phyloP scores from a whole-genome alignment of 305 asterid species.

The Fraxinus velutina region DNA sequence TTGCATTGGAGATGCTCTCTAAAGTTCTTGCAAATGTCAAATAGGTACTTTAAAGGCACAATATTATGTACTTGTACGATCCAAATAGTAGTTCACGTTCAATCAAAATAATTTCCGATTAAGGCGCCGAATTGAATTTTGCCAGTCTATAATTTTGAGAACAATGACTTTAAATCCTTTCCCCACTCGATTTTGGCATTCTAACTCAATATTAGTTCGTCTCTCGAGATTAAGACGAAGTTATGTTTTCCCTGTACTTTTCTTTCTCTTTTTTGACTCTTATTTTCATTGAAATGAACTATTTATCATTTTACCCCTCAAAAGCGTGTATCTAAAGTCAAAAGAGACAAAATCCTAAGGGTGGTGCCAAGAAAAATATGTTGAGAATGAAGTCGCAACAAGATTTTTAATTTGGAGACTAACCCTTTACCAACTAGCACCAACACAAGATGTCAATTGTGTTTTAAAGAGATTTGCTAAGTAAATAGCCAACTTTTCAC shows the following conservation, averaged over 20 bases:
- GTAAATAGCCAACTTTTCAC: not conserved
- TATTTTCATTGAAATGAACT: not conserved
- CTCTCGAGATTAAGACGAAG: not conserved
- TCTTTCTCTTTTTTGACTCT: not conserved
- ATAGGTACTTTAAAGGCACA: not conserved
- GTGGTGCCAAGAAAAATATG: not conserved
- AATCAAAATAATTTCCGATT: no score
- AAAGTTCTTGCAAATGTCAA: not conserved
- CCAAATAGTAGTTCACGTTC: not conserved
- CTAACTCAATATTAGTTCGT: not conserved
- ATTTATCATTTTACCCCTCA: no score
- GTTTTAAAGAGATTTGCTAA: not conserved
- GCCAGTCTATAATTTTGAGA: not conserved
- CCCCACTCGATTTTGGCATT: not conserved
- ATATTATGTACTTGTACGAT: not conserved
- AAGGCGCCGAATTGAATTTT: not conserved
- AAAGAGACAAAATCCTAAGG: not conserved
- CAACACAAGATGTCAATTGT: not conserved
- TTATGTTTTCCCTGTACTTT: not conserved
- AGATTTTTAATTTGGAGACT: not conserved
- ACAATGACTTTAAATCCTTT: not conserved
- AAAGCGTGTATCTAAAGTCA: not conserved
- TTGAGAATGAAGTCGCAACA: not conserved
- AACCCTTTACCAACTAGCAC: not conserved
- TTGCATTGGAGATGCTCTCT: not conserved